Evolutionary conservation across 2,329 filamentous ascomycete species (phyloP).

Genomic region (Ceratocystiopsis minuta): DNA sequence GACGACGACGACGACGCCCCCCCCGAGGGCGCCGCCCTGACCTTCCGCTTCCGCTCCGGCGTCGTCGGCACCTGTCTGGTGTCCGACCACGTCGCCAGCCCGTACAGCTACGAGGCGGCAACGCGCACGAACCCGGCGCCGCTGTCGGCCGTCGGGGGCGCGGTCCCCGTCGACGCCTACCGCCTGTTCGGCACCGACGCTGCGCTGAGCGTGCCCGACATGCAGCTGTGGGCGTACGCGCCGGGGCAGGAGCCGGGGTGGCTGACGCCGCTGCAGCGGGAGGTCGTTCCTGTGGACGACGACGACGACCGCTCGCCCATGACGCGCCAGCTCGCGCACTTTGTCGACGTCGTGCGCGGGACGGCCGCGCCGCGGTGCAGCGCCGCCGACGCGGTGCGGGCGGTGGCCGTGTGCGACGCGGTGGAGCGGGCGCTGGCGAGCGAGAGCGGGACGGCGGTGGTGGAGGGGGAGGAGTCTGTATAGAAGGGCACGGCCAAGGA

Average conservation of each 20-base stretch:
- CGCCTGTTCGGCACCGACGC: slow-evolving; percentile 19
- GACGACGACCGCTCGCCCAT: slow-evolving; percentile 15
- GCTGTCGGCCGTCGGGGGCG: slow-evolving; percentile 5
- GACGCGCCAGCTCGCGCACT: slow-evolving; percentile 1
- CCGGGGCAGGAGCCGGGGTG: too few relatives aligned
- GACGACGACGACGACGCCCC: slow-evolving; percentile 1
- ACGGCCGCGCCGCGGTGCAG: background rate
- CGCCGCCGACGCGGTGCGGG: too few relatives aligned
- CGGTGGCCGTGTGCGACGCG: too few relatives aligned
- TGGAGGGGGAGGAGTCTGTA: too few relatives aligned
- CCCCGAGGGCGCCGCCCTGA: slow-evolving; percentile 38
- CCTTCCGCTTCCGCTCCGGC: slow-evolving; percentile 33
- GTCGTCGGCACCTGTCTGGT: slow-evolving; percentile 38
- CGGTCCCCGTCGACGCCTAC: slow-evolving; percentile 23
- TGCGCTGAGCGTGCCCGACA: slow-evolving; percentile 8
- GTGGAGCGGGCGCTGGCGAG: too few relatives aligned
- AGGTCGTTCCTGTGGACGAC: background rate
- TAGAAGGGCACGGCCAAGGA: too few relatives aligned
- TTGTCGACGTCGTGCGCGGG: slow-evolving; percentile 1
- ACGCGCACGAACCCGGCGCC: slow-evolving; percentile 36
- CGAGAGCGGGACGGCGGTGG: too few relatives aligned
- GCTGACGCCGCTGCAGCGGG: background rate
- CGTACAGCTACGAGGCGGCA: slow-evolving; percentile 36
- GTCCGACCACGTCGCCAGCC: slow-evolving; percentile 30
- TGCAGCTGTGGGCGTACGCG: slow-evolving; percentile 4